Evolutionary conservation across 495 filamentous ascomycete genomes (phyloP), one percentile per base, ranked within the genome.

Genomic region (Oidiodendron maius): DNA sequence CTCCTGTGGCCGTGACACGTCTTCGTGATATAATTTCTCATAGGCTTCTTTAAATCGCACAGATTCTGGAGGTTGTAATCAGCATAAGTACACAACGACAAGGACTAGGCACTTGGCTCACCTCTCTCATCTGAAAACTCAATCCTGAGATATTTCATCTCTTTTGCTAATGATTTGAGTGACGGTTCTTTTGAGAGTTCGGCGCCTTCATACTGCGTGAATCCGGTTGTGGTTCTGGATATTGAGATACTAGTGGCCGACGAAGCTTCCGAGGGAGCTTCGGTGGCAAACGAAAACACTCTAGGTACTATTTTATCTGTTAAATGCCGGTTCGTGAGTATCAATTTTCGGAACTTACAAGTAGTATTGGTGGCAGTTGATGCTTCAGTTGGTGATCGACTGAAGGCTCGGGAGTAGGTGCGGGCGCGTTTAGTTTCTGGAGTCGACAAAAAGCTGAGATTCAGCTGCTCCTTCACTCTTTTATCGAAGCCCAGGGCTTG

Each of bases 71-170:
- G 4, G 4, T 4, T 15, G n/a, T 17, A 37, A 4, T 37, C 28
- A 32, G 28, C 28, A 32, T 32, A 4, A 17, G 5, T 5, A 13
- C 13, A 15, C n/a, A 4, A n/a, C 18, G 35, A n/a, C n/a, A 3
- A 6, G 35, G 13, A 3, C 5, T 37, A 17, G 35, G 13, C 18
- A n/a, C 5, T 6, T 37, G 5, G 4, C 9, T 36, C 2, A 34
- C 44, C 44, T 26, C 24, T 24, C 32, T 25, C 46, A 11, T 48
- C 46, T 3, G 46, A 48, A 22, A 48, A 48, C 30, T 40, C 38
- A 16, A 48, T 40, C 8, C 30, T 17, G 24, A 48, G 46, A 18
- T 22, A 48, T 16, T 32, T 24, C 46, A 48, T 40, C 6, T 10
- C 5, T 24, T 48, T 48, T 18, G 46, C 46, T 25, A 17, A 32